These are phyloP conservation scores for Claviceps sp. DNA, from an alignment of 2,329 filamentous ascomycete genomes.

Conservation along the genomic window DNA sequence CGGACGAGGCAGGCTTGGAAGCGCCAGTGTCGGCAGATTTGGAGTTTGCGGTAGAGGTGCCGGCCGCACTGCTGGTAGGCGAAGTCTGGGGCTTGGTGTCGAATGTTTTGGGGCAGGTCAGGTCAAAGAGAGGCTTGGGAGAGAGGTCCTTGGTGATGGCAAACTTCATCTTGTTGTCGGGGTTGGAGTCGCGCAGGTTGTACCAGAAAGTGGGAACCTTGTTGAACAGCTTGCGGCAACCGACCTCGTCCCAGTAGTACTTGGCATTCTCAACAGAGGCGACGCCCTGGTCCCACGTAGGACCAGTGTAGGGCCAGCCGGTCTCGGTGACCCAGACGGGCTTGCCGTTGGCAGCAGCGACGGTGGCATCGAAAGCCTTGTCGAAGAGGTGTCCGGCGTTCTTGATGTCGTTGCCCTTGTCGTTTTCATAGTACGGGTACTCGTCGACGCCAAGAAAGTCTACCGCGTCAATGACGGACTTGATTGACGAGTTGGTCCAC, in stretches of 20 bases:
- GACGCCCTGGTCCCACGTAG: constrained; percentile 38
- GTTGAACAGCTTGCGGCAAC: constrained; percentile 44
- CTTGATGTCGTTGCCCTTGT: constrained; percentile 40
- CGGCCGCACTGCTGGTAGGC: constrained; percentile 1
- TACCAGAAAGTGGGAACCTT: constrained; percentile 48
- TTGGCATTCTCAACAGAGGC: constrained; percentile 44
- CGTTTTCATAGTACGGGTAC: constrained; percentile 53
- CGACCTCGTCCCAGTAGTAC: constrained; percentile 49
- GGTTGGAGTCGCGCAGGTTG: constrained; percentile 46
- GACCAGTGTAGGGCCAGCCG: constrained; percentile 48
- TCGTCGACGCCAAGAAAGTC: constrained; percentile 54
- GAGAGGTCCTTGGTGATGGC: constrained; percentile 40
- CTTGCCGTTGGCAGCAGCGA: constrained; percentile 34
- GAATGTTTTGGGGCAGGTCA: constrained; percentile 35
- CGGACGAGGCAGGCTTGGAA: constrained; percentile 1
- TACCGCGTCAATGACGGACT: constrained; percentile 43
- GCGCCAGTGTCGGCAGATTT: constrained; percentile 4
- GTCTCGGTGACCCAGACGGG: constrained; percentile 51
- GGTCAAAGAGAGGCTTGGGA: constrained; percentile 37
- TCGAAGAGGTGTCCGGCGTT: constrained; percentile 42
- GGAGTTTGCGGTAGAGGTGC: constrained; percentile 3
- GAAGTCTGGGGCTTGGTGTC: constrained; percentile 17
- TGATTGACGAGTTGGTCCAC: constrained; percentile 47
- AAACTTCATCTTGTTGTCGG: constrained; percentile 44
- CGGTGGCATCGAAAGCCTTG: constrained; percentile 29